These are phyloP conservation scores for Boletus vermiculosoides DNA, from an alignment of 768 basidiomycete genomes.

Conservation along the genomic window DNA sequence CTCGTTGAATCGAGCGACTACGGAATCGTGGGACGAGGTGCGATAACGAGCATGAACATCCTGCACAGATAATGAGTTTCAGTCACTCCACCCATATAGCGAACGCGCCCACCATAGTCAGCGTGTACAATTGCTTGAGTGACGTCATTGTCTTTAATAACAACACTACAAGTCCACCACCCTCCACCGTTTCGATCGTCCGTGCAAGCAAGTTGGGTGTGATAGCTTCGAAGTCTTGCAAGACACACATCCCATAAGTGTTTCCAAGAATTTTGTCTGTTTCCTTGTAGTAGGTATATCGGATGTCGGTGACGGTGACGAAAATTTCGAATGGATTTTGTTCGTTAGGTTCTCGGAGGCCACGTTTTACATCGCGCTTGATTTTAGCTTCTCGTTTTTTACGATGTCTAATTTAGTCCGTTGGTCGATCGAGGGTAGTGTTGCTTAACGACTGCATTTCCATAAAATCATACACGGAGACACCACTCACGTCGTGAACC, in stretches of 20 bases:
- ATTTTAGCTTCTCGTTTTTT: constrained; percentile 98
- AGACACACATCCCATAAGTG: constrained; percentile 94
- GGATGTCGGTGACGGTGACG: constrained; percentile 96
- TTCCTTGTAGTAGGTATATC: constrained; percentile 99
- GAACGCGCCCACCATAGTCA: constrained; percentile 64
- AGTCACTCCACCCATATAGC: background rate
- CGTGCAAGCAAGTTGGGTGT: constrained; percentile 96
- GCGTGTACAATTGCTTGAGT: constrained; percentile 85
- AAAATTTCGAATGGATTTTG: constrained; percentile 98
- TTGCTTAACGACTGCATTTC: background rate
- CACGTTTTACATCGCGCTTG: constrained; percentile 93
- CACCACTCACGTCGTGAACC: constrained; percentile 79
- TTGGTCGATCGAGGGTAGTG: background rate
- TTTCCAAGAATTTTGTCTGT: constrained; percentile 96
- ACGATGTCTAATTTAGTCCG: constrained; percentile 60
- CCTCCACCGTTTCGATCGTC: constrained; percentile 98
- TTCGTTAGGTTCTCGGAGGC: constrained; percentile 90
- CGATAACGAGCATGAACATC: constrained; percentile 95
- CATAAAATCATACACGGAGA: background rate
- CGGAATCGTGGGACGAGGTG: constrained; percentile 84
- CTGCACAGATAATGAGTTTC: constrained; percentile 39
- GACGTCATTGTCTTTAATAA: constrained; percentile 95
- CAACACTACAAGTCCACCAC: constrained; percentile 86
- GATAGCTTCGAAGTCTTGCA: constrained; percentile 98
- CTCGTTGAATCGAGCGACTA: constrained; percentile 96